These are phyloP conservation scores for Wickerhamomyces silvicola DNA, from an alignment of 805 yeast genomes.

Conservation along the genomic window DNA sequence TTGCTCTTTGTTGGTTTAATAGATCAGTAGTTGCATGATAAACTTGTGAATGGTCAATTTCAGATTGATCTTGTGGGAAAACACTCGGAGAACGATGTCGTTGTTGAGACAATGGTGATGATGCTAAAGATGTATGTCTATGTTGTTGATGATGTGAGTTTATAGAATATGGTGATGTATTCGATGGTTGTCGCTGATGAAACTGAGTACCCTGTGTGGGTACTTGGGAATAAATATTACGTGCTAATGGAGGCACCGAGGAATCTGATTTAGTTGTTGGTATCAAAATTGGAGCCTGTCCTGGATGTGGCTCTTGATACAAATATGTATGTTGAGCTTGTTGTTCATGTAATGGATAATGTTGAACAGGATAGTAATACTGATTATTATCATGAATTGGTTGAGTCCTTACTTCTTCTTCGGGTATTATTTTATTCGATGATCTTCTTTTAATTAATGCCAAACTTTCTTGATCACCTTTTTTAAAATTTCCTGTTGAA, in stretches of 20 bases:
- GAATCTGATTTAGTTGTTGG: no score
- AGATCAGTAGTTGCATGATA: conserved; percentile 9
- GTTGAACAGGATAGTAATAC: conserved; percentile 4
- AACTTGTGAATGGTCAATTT: conserved; percentile 3
- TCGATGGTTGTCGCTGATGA: no score
- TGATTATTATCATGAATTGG: conserved; percentile 1
- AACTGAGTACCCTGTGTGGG: no score
- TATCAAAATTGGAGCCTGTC: no score
- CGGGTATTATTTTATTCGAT: conserved; percentile 14
- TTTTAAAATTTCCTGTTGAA: conserved; percentile 59
- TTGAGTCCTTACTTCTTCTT: conserved; percentile 11
- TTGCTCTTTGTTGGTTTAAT: conserved; percentile 11
- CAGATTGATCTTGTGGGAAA: no score
- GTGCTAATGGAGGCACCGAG: no score
- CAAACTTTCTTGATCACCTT: conserved; percentile 64
- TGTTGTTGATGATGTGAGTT: no score
- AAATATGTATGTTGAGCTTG: conserved; percentile 4
- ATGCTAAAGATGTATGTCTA: neutral
- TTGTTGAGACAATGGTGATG: neutral
- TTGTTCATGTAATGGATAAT: conserved; percentile 6
- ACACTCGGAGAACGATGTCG: no score
- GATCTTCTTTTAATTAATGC: conserved; percentile 61
- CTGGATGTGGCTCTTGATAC: conserved; percentile 3
- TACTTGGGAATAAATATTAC: no score
- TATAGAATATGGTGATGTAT: no score